Conservation (phyloP, 2,329 filamentous ascomycete species). For the Cladosporium sphaerospermum region DNA sequence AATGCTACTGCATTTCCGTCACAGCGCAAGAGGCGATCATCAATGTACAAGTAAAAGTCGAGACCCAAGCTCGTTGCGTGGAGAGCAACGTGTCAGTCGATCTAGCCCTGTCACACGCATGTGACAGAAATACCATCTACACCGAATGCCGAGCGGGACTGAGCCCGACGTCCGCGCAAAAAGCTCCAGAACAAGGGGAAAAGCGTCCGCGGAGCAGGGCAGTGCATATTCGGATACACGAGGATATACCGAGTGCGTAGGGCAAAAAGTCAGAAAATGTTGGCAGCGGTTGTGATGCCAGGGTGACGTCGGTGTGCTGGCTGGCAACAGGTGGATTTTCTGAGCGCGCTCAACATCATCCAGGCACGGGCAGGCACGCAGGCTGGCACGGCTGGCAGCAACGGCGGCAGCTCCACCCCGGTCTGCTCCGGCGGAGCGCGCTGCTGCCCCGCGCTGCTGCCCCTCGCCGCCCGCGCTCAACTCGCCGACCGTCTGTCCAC, state of each 20-base stretch:
- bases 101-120: too few species aligned
- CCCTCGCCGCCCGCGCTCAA: not conserved
- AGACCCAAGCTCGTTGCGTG: too few species aligned
- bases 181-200: not conserved
- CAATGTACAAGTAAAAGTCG: too few species aligned
- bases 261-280: not conserved
- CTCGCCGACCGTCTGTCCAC: not conserved
- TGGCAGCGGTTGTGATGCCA: not conserved
- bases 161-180: not conserved
- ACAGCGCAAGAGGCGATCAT: too few species aligned
- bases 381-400: too few species aligned
- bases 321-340: not conserved
- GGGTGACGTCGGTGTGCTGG: not conserved
- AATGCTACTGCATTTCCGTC: too few species aligned
- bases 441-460: not conserved
- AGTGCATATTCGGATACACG: not conserved
- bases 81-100: too few species aligned
- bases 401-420: not conserved
- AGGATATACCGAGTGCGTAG: not conserved
- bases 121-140: not conserved
- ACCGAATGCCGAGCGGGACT: not conserved
- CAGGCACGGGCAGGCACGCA: too few species aligned
- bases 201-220: not conserved
- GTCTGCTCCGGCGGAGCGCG: not conserved
- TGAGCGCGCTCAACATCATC: not conserved